Evolutionary conservation across 305 asterid species (phyloP).

Genomic region (Salvia sclarea): DNA sequence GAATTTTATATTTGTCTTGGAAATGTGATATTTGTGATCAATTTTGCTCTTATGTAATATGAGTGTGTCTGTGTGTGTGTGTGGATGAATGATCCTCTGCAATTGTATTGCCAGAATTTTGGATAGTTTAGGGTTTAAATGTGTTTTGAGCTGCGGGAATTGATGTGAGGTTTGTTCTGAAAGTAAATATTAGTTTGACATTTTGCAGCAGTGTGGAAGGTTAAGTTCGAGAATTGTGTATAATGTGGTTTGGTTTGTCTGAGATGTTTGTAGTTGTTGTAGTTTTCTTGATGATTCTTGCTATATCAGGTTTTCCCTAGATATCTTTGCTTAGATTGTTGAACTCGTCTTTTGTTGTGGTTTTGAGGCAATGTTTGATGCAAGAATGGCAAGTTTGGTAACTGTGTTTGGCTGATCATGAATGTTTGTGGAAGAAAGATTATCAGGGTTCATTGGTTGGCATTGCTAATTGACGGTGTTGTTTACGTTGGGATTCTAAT

Average conservation of each 20-base stretch:
- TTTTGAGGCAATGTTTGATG: conserved; percentile 3
- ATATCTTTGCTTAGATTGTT: neutral
- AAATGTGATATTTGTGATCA: neutral
- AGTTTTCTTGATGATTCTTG: neutral
- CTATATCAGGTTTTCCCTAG: neutral
- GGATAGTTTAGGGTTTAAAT: neutral
- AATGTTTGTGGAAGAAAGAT: neutral
- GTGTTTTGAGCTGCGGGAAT: conserved; percentile 5
- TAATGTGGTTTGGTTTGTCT: neutral
- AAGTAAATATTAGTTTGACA: neutral
- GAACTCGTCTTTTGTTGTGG: neutral
- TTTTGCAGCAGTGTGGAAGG: conserved; percentile 4
- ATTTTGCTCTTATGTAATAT: neutral
- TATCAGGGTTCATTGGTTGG: neutral
- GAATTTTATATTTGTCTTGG: neutral
- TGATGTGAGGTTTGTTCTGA: neutral
- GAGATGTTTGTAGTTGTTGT: neutral
- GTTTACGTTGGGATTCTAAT: neutral
- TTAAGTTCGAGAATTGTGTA: neutral
- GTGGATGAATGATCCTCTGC: neutral
- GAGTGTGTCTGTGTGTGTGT: neutral
- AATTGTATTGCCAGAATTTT: neutral
- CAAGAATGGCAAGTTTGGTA: neutral
- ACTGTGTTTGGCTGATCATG: neutral
- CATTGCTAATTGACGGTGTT: neutral